phyloP scores from a whole-genome alignment of 441 rosid species.

The Gossypium lobatum region DNA sequence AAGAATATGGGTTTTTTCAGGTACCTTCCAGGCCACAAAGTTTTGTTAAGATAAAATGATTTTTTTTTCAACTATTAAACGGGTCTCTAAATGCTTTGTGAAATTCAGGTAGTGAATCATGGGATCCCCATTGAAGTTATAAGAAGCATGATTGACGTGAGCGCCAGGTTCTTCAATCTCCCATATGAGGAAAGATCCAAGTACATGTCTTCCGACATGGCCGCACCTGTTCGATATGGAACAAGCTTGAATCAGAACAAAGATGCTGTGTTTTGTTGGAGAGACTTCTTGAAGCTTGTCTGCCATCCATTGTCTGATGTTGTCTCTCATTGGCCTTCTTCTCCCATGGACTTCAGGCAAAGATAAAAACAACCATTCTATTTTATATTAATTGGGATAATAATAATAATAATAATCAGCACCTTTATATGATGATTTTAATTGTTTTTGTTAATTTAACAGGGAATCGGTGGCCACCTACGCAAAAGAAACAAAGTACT shows the following conservation, averaged over 20 bases:
- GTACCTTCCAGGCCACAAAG: constrained; percentile 17
- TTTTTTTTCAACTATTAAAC: not conserved
- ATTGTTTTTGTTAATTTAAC: constrained; percentile 13
- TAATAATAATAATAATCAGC: not conserved
- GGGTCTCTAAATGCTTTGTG: not conserved
- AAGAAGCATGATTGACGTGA: constrained; percentile 42
- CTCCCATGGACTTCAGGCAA: constrained; percentile 67
- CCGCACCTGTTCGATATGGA: constrained; percentile 72
- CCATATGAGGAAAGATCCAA: constrained; percentile 72
- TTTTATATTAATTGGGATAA: not conserved
- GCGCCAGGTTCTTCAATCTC: constrained; percentile 57
- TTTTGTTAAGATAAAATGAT: not conserved
- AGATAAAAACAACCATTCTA: not conserved
- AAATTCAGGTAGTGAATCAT: constrained; percentile 63
- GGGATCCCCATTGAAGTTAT: constrained; percentile 46
- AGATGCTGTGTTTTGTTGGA: constrained; percentile 73
- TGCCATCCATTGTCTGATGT: constrained; percentile 53
- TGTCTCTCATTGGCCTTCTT: constrained; percentile 74
- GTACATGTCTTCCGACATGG: constrained; percentile 71
- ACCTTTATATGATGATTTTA: not conserved
- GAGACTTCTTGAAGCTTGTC: constrained; percentile 75
- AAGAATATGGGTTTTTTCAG: constrained; percentile 75
- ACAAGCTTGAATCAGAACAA: constrained; percentile 76
- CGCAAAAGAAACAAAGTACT: constrained; percentile 48
- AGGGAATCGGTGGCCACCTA: constrained; percentile 58